These are phyloP conservation scores for Colletotrichum lentis DNA, from an alignment of 2,329 filamentous ascomycete genomes.

Conservation along the genomic window DNA sequence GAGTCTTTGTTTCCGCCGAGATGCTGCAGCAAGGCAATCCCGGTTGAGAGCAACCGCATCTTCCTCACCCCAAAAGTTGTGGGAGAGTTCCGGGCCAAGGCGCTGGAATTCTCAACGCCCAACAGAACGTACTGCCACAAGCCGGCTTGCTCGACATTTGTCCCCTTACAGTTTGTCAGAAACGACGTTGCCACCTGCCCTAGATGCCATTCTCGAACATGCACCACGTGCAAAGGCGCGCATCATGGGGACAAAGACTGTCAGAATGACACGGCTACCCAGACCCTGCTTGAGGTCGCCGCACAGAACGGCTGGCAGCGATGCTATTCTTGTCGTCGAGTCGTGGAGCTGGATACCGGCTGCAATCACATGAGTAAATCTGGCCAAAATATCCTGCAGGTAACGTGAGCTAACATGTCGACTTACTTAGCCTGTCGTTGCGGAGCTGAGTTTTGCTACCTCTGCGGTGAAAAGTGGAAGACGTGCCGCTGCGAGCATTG, in stretches of 20 bases:
- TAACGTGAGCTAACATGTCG: no score
- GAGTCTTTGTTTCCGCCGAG: conserved; percentile 63
- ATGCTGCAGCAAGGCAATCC: conserved; percentile 58
- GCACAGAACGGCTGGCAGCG: conserved; percentile 58
- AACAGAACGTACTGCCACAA: conserved; percentile 62
- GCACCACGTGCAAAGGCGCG: conserved; percentile 58
- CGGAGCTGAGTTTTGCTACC: conserved; percentile 58
- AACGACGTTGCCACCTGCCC: conserved; percentile 52
- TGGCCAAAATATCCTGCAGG: no score
- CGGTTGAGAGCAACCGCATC: conserved; percentile 41
- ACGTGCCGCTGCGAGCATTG: conserved; percentile 51
- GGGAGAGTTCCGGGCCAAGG: conserved; percentile 53
- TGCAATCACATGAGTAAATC: conserved; percentile 70
- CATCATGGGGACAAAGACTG: conserved; percentile 58
- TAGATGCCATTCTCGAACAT: conserved; percentile 56
- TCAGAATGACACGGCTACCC: conserved; percentile 51
- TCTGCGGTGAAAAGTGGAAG: conserved; percentile 55
- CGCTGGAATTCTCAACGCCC: conserved; percentile 56
- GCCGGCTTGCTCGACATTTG: conserved; percentile 56
- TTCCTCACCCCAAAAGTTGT: conserved; percentile 41
- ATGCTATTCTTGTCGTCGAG: conserved; percentile 54
- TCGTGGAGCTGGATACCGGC: conserved; percentile 60
- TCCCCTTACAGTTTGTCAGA: conserved; percentile 47
- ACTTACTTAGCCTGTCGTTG: conserved; percentile 61
- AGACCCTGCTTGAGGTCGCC: conserved; percentile 54